Evolutionary conservation across 495 filamentous ascomycete species (phyloP), one percentile per base, ranked within the genome.

Genomic region (Podospora sp.): DNA sequence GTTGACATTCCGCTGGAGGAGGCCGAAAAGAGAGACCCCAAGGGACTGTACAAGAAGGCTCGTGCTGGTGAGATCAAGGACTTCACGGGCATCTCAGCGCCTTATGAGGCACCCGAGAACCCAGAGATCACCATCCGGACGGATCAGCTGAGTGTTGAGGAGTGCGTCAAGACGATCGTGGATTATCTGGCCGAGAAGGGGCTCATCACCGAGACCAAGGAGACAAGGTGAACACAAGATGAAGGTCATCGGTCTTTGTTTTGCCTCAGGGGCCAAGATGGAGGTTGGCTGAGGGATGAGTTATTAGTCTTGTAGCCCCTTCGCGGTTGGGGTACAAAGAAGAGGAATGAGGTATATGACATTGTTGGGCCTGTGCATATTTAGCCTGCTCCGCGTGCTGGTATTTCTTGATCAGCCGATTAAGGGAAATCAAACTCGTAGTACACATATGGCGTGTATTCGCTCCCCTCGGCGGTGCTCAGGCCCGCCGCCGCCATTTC

Each of bases 31-130:
- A 85, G 95, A 66, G 95, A 99, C 76, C 95, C 95, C 25, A 99
- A 99, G 86, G 96, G 94, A 9, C 78, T 99, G 65, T 99, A 99
- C 76, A 96, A 96, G 87, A 97, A 97, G 87, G 95, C 95, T 6
- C 83, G 94, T 20, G 89, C 89, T 59, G 95, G 95, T 16, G 86
- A 94, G 75, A 97, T 98, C 75, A 94, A 94, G 83, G 93, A 98
- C 70, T 99, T 99, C 75, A 99, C 95, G 14, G 96, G 95, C 11
- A 92, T 99, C 67, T 89, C 86, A 60, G 92, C 93, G 29, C 95
- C 95, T 5, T 99, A 99, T 79, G 95, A 99, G 86, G 90, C 86
- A 56, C 96, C 95, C 22, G 87, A 88, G 77, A 85, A 86, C 65
- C 87, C 95, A 9, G 95, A 99, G 85, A 89, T 98, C 68, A 88